A percentile compares a stretch with the other conserved stretches of the same genome.
Evolutionary conservation across 352 stramenopile species (phyloP).

Genomic region (Phytophthora fragariae): DNA sequence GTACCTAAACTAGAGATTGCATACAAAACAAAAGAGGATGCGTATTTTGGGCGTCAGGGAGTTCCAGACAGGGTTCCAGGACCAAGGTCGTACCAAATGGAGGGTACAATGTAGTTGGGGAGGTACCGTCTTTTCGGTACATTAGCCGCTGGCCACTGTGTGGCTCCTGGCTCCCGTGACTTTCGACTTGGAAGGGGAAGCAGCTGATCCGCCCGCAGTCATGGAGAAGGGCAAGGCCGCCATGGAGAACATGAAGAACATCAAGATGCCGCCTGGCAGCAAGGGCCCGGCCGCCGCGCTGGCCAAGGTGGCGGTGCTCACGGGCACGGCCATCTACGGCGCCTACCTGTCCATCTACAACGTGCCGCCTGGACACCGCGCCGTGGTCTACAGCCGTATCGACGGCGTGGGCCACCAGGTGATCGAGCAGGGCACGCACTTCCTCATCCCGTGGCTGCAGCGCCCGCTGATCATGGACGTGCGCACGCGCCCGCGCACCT

Average conservation of each 20-base stretch:
- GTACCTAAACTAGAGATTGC: no score
- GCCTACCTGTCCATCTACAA: slow-evolving; percentile 91
- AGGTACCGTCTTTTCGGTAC: no score
- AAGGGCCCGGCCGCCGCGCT: slow-evolving; percentile 66
- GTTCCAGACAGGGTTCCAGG: no score
- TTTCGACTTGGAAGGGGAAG: slow-evolving; percentile 37
- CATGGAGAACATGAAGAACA: slow-evolving; percentile 92
- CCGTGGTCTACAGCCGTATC: slow-evolving; percentile 92
- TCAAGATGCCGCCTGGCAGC: slow-evolving; percentile 81
- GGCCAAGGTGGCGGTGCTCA: slow-evolving; percentile 67
- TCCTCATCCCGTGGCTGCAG: slow-evolving; percentile 98
- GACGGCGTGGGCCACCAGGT: slow-evolving; percentile 81
- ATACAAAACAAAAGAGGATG: no score
- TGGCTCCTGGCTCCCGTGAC: neutral
- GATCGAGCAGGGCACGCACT: slow-evolving; percentile 96
- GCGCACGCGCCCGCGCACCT: slow-evolving; percentile 93
- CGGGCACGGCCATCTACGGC: slow-evolving; percentile 72
- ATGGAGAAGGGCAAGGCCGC: slow-evolving; percentile 89
- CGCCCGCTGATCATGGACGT: slow-evolving; percentile 96
- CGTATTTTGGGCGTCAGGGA: no score
- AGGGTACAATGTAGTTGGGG: no score
- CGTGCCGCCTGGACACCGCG: slow-evolving; percentile 88
- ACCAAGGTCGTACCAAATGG: no score
- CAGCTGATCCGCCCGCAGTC: slow-evolving; percentile 9
- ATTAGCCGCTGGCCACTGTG: neutral